A percentile compares a stretch with the other conserved stretches of the same genome.
Evolutionary conservation across 768 basidiomycete species (phyloP).

Genomic region (Wakefieldia striispora): DNA sequence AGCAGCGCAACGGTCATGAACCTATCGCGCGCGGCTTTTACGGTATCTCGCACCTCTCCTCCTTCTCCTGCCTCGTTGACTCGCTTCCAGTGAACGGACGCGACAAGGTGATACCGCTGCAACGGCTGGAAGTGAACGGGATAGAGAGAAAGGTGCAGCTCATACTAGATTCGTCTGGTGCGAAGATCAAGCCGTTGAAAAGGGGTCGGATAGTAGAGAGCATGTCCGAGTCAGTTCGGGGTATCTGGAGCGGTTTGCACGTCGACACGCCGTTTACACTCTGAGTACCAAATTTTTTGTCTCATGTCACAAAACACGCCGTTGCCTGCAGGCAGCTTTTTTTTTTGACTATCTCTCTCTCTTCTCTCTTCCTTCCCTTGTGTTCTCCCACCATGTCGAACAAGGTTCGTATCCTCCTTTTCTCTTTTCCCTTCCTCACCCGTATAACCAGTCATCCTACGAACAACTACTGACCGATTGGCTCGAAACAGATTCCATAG

Average conservation of each 20-base stretch:
- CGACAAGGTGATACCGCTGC: conserved; percentile 85
- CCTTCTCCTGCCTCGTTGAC: conserved; percentile 10
- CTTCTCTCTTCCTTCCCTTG: conserved; percentile 5
- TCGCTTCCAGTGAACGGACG: conserved; percentile 69
- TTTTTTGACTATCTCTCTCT: neutral
- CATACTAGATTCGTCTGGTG: conserved; percentile 83
- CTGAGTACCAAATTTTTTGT: conserved; percentile 23
- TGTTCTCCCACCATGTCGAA: conserved; percentile 5
- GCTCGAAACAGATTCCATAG: conserved; percentile 27
- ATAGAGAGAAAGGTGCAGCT: conserved; percentile 80
- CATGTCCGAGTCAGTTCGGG: conserved; percentile 75
- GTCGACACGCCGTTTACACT: conserved; percentile 66
- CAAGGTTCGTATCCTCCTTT: conserved; percentile 4
- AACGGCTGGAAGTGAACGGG: conserved; percentile 67
- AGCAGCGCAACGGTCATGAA: conserved; percentile 68
- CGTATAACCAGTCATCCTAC: neutral
- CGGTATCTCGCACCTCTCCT: conserved; percentile 38
- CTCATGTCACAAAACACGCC: conserved; percentile 33
- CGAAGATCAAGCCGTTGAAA: conserved; percentile 80
- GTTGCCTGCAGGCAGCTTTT: conserved; percentile 26
- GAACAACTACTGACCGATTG: conserved; percentile 20
- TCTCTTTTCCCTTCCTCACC: neutral
- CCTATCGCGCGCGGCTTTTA: conserved; percentile 86
- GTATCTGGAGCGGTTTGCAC: conserved; percentile 89
- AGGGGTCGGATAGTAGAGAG: conserved; percentile 66